A percentile compares a stretch with the other conserved stretches of the same genome.
Evolutionary conservation across 2,329 filamentous ascomycete genomes (phyloP).

Genomic region (Monosporascus sp.): DNA sequence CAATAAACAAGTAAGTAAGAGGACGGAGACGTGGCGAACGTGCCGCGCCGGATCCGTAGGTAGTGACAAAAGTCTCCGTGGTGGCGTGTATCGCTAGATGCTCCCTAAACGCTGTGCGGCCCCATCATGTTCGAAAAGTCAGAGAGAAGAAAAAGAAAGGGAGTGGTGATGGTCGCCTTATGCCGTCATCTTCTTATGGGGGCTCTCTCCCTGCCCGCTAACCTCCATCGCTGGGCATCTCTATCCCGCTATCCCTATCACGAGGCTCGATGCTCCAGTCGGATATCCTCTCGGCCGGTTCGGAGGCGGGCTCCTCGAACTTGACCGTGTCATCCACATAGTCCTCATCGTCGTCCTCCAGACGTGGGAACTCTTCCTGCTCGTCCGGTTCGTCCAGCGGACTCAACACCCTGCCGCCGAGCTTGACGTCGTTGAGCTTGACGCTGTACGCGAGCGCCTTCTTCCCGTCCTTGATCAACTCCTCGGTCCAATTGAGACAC

Average conservation of each 20-base stretch:
- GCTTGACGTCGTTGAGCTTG: constrained; percentile 68
- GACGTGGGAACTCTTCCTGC: constrained; percentile 20
- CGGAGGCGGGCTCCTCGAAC: constrained; percentile 11
- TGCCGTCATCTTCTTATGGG: background rate
- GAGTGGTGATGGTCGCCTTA: background rate
- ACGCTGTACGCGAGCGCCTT: constrained; percentile 84
- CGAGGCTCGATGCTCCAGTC: constrained; percentile 30
- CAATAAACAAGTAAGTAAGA: too few species aligned
- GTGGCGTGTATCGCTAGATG: background rate
- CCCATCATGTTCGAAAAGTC: background rate
- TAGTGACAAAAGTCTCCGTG: background rate
- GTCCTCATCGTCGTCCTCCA: constrained; percentile 22
- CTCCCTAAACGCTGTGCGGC: background rate
- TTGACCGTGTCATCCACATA: constrained; percentile 19
- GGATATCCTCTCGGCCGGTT: constrained; percentile 11
- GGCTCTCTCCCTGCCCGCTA: constrained; percentile 9
- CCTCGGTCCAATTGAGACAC: constrained; percentile 85
- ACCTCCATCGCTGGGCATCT: constrained; percentile 36
- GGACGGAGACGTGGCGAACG: too few species aligned
- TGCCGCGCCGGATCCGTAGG: background rate
- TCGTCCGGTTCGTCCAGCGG: constrained; percentile 57
- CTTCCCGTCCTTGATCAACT: constrained; percentile 80
- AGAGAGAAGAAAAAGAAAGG: background rate
- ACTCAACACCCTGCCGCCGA: constrained; percentile 74
- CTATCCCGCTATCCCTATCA: constrained; percentile 50